A percentile compares a stretch with the other conserved stretches of the same genome.
Conservation (phyloP, 2,329 filamentous ascomycete species). For the Diaporthe sp. region DNA sequence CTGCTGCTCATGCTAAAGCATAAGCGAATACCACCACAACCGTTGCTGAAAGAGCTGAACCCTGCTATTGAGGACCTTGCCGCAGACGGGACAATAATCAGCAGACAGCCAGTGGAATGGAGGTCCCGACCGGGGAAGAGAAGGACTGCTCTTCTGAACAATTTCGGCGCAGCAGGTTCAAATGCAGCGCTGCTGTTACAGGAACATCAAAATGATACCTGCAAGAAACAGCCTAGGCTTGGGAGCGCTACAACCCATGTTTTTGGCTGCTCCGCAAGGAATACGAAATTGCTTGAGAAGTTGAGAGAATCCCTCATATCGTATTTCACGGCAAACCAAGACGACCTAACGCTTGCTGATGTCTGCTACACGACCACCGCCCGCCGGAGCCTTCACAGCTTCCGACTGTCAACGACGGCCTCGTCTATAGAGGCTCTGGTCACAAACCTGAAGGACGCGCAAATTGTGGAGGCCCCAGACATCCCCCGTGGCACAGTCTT, state of each 20-base stretch:
- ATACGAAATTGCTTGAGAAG: conserved; percentile 40
- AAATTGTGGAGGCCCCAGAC: conserved; percentile 38
- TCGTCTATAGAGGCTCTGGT: conserved; percentile 40
- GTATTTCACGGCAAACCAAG: conserved; percentile 54
- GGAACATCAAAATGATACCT: conserved; percentile 48
- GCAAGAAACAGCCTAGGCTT: background rate
- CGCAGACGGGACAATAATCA: conserved; percentile 43
- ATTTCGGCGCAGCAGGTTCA: conserved; percentile 66
- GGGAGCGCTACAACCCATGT: conserved; percentile 31
- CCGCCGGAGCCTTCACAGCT: conserved; percentile 48
- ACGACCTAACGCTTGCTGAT: conserved; percentile 37
- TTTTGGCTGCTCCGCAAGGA: conserved; percentile 58
- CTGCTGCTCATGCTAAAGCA: conserved; percentile 56
- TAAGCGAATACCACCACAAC: conserved; percentile 56
- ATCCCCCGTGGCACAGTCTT: conserved; percentile 47
- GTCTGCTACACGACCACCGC: conserved; percentile 67
- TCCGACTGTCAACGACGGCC: conserved; percentile 43
- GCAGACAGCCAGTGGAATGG: conserved; percentile 32
- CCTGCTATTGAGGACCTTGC: conserved; percentile 48
- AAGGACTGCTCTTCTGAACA: conserved; percentile 49
- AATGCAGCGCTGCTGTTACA: conserved; percentile 65
- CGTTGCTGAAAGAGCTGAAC: conserved; percentile 57
- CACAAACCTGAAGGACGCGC: conserved; percentile 28
- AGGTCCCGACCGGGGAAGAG: background rate
- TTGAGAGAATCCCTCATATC: background rate